Conservation (phyloP, 208 protist genomes). For the Acanthamoeba castellanii region DNA sequence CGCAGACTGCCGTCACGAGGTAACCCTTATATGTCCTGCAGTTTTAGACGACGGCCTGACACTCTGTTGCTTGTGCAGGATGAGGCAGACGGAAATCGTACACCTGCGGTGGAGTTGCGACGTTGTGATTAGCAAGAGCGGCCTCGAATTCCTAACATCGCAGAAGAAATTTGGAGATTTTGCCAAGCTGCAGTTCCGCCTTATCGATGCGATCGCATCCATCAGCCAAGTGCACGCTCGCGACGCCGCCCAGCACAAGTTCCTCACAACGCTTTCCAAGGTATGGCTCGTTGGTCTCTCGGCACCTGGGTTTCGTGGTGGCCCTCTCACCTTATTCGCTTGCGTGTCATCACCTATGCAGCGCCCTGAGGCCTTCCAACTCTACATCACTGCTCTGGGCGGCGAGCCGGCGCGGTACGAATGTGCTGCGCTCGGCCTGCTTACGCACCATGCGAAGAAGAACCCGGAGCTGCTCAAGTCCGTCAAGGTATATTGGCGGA, state of each 20-base stretch:
- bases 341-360: background rate
- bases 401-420: slow-evolving; percentile 68
- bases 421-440: slow-evolving; percentile 66
- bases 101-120: slow-evolving; percentile 72
- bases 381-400: slow-evolving; percentile 62
- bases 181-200: slow-evolving; percentile 66
- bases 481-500: background rate
- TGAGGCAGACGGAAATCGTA: slow-evolving; percentile 53
- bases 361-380: slow-evolving; percentile 59
- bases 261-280: background rate
- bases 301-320: background rate
- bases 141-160: slow-evolving; percentile 69
- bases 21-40: background rate
- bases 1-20: slow-evolving; percentile 45
- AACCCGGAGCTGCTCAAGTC: slow-evolving; percentile 31
- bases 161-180: slow-evolving; percentile 77
- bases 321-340: background rate
- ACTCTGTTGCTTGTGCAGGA: background rate
- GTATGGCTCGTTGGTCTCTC: background rate
- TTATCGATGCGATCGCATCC: slow-evolving; percentile 37
- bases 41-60: background rate
- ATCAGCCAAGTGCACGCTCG: slow-evolving; percentile 54
- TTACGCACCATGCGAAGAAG: slow-evolving; percentile 7
- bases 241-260: slow-evolving; percentile 42
- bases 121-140: slow-evolving; percentile 54